Percentiles rank a stretch among this genome's conserved stretches.
Evolutionary conservation across 805 yeast species (phyloP).

Genomic region (Yamadazyma scolyti): DNA sequence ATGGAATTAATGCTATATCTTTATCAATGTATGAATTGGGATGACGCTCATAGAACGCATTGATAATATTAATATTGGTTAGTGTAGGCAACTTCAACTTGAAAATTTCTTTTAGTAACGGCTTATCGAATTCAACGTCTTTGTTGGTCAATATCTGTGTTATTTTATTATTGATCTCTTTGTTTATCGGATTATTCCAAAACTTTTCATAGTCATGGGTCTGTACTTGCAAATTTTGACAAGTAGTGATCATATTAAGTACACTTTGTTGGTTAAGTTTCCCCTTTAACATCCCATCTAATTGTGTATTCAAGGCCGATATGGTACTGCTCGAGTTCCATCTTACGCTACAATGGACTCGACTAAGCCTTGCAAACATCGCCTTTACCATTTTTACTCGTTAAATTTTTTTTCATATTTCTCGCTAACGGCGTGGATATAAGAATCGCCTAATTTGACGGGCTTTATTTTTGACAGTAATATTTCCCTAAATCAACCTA

Average conservation of each 20-base stretch:
- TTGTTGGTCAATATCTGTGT: conserved; percentile 15
- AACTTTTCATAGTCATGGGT: conserved; percentile 19
- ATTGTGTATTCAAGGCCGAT: too few relatives aligned
- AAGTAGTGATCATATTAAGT: conserved; percentile 16
- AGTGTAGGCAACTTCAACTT: conserved; percentile 29
- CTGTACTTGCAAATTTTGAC: conserved; percentile 16
- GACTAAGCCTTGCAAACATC: too few relatives aligned
- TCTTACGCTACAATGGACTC: too few relatives aligned
- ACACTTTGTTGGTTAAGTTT: conserved; percentile 1
- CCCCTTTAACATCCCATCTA: not conserved
- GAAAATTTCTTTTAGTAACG: conserved; percentile 25
- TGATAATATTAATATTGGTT: conserved; percentile 25
- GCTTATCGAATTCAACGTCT: conserved; percentile 15
- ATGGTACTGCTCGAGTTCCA: too few relatives aligned
- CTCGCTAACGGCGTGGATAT: too few relatives aligned
- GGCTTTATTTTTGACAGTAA: too few relatives aligned
- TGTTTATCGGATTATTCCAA: conserved; percentile 18
- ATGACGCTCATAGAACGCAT: conserved; percentile 21
- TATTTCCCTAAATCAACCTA: too few relatives aligned
- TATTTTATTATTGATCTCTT: conserved; percentile 17
- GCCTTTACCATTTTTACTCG: too few relatives aligned
- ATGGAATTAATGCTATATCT: conserved; percentile 55
- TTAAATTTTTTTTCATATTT: too few relatives aligned
- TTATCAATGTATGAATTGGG: conserved; percentile 28
- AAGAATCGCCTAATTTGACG: too few relatives aligned